These are phyloP conservation scores for Solanum okadae DNA, from an alignment of 257 asterid species.

Conservation along the genomic window DNA sequence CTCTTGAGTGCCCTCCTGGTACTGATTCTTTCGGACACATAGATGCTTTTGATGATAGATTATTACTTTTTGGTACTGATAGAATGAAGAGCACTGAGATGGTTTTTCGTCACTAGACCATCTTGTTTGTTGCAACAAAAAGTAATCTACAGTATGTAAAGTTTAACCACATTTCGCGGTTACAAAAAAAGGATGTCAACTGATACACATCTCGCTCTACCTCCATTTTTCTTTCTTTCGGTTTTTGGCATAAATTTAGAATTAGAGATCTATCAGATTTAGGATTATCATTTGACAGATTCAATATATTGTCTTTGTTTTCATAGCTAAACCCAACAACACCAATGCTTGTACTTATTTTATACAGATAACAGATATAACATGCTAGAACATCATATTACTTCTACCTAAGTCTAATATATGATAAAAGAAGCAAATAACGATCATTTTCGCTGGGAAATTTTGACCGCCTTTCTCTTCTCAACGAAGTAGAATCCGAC, in stretches of 20 bases:
- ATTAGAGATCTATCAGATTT: neutral
- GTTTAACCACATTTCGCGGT: neutral
- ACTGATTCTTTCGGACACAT: constrained; percentile 62
- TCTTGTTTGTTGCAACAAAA: neutral
- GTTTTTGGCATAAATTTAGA: neutral
- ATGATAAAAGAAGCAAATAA: neutral
- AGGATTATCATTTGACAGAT: neutral
- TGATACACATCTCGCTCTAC: neutral
- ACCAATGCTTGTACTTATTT: neutral
- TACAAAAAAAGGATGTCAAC: neutral
- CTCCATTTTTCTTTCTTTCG: neutral
- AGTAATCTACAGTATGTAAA: neutral
- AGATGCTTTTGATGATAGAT: constrained; percentile 57
- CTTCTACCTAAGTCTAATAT: neutral
- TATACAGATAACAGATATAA: neutral
- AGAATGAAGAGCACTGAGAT: constrained; percentile 62
- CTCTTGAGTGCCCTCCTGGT: constrained; percentile 87
- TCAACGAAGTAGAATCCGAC: constrained; percentile 60
- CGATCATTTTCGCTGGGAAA: constrained; percentile 8
- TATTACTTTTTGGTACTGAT: constrained; percentile 54
- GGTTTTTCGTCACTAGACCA: constrained; percentile 33
- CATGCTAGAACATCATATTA: neutral
- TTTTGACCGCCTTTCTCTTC: constrained; percentile 37
- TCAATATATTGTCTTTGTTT: neutral
- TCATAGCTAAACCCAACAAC: neutral